Percentiles rank a stretch among this genome's conserved stretches.
Evolutionary conservation across 2,329 filamentous ascomycete species (phyloP).

Genomic region (Epichloe amarillans): DNA sequence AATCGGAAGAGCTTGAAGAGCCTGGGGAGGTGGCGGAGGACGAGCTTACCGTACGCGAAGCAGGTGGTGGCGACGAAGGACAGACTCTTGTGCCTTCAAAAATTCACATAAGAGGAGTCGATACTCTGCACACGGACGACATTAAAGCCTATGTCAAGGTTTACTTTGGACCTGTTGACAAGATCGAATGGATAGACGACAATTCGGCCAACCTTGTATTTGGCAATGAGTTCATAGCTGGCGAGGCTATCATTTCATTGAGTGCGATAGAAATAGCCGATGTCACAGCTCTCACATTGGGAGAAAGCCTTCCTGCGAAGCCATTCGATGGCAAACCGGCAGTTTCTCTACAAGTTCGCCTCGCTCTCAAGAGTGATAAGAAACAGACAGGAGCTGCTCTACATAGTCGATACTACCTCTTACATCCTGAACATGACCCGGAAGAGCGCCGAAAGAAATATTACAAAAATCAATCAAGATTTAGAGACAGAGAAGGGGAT

Average conservation of each 20-base stretch:
- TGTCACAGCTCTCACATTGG: conserved; percentile 38
- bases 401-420: conserved; percentile 80
- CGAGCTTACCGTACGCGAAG: conserved; percentile 9
- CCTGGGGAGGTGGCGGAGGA: conserved; percentile 26
- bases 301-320: conserved; percentile 59
- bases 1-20: conserved; percentile 24
- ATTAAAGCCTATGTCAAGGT: conserved; percentile 62
- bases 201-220: conserved; percentile 80
- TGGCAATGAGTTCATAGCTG: conserved; percentile 35
- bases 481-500: conserved; percentile 42
- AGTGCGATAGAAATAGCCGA: conserved; percentile 39
- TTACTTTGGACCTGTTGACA: conserved; percentile 47
- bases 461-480: conserved; percentile 44
- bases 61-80: conserved; percentile 11
- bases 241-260: conserved; percentile 41
- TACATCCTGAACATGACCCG: conserved; percentile 81
- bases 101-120: conserved; percentile 73
- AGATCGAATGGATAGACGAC: conserved; percentile 92
- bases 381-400: conserved; percentile 69
- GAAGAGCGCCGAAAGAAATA: conserved; percentile 53
- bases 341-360: conserved; percentile 55
- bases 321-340: conserved; percentile 54
- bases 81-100: conserved; percentile 35
- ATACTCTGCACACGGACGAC: conserved; percentile 67
- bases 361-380: conserved; percentile 61